phyloP scores from a whole-genome alignment of 2,329 filamentous ascomycete genomes.

The Fusarium albidum region DNA sequence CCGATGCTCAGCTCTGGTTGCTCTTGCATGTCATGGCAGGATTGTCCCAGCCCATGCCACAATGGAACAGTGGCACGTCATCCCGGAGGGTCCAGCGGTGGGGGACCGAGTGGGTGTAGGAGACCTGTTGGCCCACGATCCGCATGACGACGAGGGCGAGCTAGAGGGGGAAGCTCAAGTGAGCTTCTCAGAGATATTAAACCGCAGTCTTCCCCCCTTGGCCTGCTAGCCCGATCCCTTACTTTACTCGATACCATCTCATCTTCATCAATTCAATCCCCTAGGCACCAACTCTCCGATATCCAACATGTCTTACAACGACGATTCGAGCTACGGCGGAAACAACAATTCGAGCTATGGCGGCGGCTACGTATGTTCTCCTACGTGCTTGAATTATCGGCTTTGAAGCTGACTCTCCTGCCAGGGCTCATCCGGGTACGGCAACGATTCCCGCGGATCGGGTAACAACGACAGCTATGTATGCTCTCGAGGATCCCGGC shows the following conservation, averaged over 20 bases:
- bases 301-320: conserved; percentile 58
- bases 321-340: conserved; percentile 47
- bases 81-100: conserved; percentile 20
- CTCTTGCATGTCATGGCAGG: conserved; percentile 20
- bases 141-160: conserved; percentile 23
- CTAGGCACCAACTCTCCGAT: conserved; percentile 6
- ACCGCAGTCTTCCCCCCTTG: conserved; percentile 19
- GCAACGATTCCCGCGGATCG: conserved; percentile 10
- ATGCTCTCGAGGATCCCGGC: neutral
- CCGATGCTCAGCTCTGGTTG: conserved; percentile 9
- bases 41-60: conserved; percentile 17
- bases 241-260: conserved; percentile 4
- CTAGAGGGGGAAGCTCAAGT: conserved; percentile 4
- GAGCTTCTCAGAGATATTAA: conserved; percentile 33
- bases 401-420: neutral
- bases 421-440: conserved; percentile 4
- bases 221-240: neutral
- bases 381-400: neutral
- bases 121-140: conserved; percentile 14
- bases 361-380: conserved; percentile 39
- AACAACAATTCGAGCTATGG: conserved; percentile 48
- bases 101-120: neutral
- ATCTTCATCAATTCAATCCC: conserved; percentile 2
- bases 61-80: conserved; percentile 36
- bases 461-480: conserved; percentile 11